Conservation (phyloP, 2,329 filamentous ascomycete species). For the Aureobasidium musti region DNA sequence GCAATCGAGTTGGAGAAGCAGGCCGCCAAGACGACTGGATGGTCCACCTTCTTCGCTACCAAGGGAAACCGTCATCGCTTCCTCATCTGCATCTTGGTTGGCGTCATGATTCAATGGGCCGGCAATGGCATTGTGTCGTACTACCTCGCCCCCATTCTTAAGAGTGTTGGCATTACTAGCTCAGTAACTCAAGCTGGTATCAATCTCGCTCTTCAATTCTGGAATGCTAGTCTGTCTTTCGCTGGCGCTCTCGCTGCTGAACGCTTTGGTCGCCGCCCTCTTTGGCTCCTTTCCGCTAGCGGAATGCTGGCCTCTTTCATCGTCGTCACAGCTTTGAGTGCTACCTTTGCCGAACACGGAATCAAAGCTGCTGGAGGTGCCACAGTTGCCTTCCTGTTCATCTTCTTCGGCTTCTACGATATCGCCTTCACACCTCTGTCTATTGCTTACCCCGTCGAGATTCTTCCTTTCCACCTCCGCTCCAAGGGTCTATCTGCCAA, state of each 20-base stretch:
- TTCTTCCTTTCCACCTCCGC: slow-evolving; percentile 41
- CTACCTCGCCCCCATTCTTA: slow-evolving; percentile 33
- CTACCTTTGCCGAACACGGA: slow-evolving; percentile 41
- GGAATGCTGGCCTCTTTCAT: slow-evolving; percentile 51
- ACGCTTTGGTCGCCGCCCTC: slow-evolving; percentile 46
- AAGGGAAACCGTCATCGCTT: slow-evolving; percentile 44
- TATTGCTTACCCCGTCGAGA: slow-evolving; percentile 42
- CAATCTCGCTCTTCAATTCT: slow-evolving; percentile 45
- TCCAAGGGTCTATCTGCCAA: slow-evolving; percentile 36
- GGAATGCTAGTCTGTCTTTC: slow-evolving; percentile 45
- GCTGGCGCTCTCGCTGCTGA: slow-evolving; percentile 47
- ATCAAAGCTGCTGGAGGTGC: slow-evolving; percentile 42
- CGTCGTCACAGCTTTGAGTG: slow-evolving; percentile 48
- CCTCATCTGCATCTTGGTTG: slow-evolving; percentile 44
- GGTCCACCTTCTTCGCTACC: slow-evolving; percentile 32
- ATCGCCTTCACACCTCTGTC: slow-evolving; percentile 43
- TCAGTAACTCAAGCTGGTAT: slow-evolving; percentile 43
- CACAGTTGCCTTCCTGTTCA: slow-evolving; percentile 49
- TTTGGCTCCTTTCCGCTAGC: slow-evolving; percentile 47
- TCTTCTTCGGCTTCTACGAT: slow-evolving; percentile 48
- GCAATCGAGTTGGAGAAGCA: slow-evolving; percentile 60
- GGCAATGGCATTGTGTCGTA: slow-evolving; percentile 45
- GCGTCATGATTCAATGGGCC: slow-evolving; percentile 45
- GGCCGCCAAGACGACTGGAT: slow-evolving; percentile 46
- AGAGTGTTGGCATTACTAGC: slow-evolving; percentile 44